A percentile compares a stretch with the other conserved stretches of the same genome.
Evolutionary conservation across 2,329 filamentous ascomycete genomes (phyloP).

Genomic region (Apiospora sp.): DNA sequence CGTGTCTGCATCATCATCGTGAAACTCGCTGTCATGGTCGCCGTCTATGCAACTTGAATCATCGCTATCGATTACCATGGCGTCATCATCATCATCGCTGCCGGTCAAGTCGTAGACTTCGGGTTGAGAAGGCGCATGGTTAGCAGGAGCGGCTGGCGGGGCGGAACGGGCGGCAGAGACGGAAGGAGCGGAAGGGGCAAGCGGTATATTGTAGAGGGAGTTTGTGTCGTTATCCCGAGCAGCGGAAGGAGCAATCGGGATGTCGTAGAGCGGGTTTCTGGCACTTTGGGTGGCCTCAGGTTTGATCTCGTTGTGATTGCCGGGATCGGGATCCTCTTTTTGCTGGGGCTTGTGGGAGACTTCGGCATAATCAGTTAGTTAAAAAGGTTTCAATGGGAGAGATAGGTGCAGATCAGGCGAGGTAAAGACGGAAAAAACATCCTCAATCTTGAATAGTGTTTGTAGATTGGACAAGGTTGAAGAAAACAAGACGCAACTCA

Average conservation of each 20-base stretch:
- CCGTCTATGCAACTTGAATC: background rate
- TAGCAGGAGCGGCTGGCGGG: background rate
- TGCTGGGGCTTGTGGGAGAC: background rate
- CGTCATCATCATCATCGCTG: background rate
- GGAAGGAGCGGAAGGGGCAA: background rate
- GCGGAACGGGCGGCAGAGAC: background rate
- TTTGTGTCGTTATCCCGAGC: background rate
- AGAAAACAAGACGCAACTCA: background rate
- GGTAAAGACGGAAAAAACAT: too few relatives aligned
- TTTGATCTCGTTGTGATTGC: background rate
- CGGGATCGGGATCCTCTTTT: background rate
- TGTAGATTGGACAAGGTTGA: too few relatives aligned
- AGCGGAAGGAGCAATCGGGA: too few relatives aligned
- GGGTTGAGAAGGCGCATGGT: background rate
- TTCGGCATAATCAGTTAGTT: too few relatives aligned
- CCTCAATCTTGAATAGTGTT: too few relatives aligned
- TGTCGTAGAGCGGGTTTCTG: too few relatives aligned
- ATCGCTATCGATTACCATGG: background rate
- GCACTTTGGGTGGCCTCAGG: background rate
- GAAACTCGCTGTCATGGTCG: background rate
- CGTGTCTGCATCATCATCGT: background rate
- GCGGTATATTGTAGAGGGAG: constrained; percentile 4
- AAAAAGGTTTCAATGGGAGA: too few relatives aligned
- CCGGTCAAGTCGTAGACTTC: background rate
- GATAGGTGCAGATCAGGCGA: too few relatives aligned